A percentile compares a stretch with the other conserved stretches of the same genome.
Evolutionary conservation across 2,329 filamentous ascomycete genomes (phyloP).

Genomic region (Cadophora luteo-olivacea): DNA sequence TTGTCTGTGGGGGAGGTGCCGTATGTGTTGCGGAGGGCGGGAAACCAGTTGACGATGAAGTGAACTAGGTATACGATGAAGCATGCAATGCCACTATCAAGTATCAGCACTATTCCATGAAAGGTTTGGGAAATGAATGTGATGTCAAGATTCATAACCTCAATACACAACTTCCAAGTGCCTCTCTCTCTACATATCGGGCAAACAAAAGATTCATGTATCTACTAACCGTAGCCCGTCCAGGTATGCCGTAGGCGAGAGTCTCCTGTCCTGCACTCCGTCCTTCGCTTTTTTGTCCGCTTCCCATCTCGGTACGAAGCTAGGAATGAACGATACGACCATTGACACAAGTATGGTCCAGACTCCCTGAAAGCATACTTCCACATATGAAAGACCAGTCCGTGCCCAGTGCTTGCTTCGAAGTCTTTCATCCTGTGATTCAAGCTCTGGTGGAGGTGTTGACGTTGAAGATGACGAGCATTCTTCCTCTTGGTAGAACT

Average conservation of each 20-base stretch:
- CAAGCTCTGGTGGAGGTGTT: background rate
- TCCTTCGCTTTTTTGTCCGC: background rate
- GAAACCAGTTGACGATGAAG: conserved; percentile 30
- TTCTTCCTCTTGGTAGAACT: background rate
- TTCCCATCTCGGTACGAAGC: background rate
- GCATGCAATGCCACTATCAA: conserved; percentile 47
- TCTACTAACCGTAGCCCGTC: conserved; percentile 49
- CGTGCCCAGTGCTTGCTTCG: background rate
- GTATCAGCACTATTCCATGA: background rate
- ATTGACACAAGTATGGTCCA: background rate
- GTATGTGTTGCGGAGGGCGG: conserved; percentile 28
- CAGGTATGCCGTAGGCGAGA: conserved; percentile 51
- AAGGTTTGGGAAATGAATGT: background rate
- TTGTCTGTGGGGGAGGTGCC: conserved; percentile 41
- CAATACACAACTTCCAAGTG: background rate
- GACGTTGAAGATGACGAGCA: background rate
- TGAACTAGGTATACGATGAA: conserved; percentile 31
- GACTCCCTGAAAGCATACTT: background rate
- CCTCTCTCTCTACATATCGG: background rate
- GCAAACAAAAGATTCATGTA: background rate
- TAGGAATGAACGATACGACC: background rate
- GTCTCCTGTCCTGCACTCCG: conserved; percentile 11
- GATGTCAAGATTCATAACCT: background rate
- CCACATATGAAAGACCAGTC: background rate
- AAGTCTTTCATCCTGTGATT: background rate